Conservation (phyloP, 768 basidiomycete species). For the Podaxis sp. region DNA sequence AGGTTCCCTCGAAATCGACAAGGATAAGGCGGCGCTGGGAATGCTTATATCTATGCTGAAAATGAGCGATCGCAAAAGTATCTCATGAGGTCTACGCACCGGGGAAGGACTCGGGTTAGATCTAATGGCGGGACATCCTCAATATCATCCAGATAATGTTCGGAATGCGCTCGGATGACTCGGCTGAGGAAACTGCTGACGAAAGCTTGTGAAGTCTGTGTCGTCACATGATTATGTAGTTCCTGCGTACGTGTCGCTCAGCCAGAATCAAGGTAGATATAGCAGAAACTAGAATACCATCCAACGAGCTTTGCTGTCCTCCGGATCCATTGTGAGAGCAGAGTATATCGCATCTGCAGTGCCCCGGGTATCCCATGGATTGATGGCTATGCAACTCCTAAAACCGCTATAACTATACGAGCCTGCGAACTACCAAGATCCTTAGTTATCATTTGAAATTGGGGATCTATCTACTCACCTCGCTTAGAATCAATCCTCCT, state of each 20-base stretch:
- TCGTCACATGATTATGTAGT: slow-evolving; percentile 80
- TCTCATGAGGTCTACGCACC: neutral
- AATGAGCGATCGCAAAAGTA: neutral
- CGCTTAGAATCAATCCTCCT: slow-evolving; percentile 75
- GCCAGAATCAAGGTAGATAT: neutral
- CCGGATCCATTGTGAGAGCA: slow-evolving; percentile 75
- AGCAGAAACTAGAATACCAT: slow-evolving; percentile 38
- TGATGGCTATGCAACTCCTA: slow-evolving; percentile 81
- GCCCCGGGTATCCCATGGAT: slow-evolving; percentile 83
- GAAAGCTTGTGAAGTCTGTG: slow-evolving; percentile 85
- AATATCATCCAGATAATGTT: slow-evolving; percentile 40
- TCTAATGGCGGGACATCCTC: slow-evolving; percentile 31
- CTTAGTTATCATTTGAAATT: neutral
- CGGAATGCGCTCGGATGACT: slow-evolving; percentile 68
- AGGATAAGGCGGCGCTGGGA: slow-evolving; percentile 64
- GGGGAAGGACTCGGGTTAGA: slow-evolving; percentile 51
- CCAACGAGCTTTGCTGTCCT: slow-evolving; percentile 75
- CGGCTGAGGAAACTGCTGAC: slow-evolving; percentile 77
- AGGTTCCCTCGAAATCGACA: slow-evolving; percentile 75
- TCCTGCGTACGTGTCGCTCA: slow-evolving; percentile 39
- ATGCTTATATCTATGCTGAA: slow-evolving; percentile 49
- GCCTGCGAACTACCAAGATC: slow-evolving; percentile 65
- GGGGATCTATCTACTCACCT: slow-evolving; percentile 40
- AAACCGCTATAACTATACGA: slow-evolving; percentile 86
- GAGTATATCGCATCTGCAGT: slow-evolving; percentile 72